Evolutionary conservation across 2,329 filamentous ascomycete species (phyloP).

Genomic region (Sporothrix variecibatus): DNA sequence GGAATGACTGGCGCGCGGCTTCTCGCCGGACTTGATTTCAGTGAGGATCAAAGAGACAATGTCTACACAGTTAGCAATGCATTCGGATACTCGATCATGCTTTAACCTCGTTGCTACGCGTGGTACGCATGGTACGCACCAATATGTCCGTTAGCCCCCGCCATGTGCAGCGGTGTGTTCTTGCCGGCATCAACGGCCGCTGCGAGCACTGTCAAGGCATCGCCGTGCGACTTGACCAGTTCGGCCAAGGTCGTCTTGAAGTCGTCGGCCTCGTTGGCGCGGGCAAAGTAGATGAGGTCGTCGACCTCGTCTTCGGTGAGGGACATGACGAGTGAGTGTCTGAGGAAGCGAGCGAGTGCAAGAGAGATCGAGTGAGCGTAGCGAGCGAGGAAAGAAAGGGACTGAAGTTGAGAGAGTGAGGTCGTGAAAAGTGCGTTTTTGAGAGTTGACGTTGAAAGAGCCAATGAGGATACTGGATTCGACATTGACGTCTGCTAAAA

Average conservation of each 20-base stretch:
- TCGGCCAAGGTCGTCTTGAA: conserved; percentile 60
- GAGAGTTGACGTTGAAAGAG: not conserved
- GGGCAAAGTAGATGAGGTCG: conserved; percentile 85
- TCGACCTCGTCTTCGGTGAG: conserved; percentile 81
- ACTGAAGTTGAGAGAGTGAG: not conserved
- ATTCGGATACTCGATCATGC: not conserved
- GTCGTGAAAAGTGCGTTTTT: not conserved
- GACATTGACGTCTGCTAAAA: conserved; percentile 11
- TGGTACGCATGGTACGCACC: conserved; percentile 52
- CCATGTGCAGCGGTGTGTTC: conserved; percentile 87
- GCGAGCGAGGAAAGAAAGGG: not conserved
- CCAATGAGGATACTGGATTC: conserved; percentile 3
- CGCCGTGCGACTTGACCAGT: conserved; percentile 56
- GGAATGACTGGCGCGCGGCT: conserved; percentile 54
- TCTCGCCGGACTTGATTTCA: conserved; percentile 45
- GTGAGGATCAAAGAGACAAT: conserved; percentile 48
- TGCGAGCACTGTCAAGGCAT: conserved; percentile 63
- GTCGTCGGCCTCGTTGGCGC: conserved; percentile 73
- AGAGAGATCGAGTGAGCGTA: conserved; percentile 32
- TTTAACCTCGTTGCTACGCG: not conserved
- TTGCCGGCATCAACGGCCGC: conserved; percentile 73
- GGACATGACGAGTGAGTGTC: conserved; percentile 35
- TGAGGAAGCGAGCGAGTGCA: conserved; percentile 43
- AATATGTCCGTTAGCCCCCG: conserved; percentile 82
- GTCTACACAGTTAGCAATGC: conserved; percentile 27